Percentiles rank a stretch among this genome's conserved stretches.
These are phyloP conservation scores for Aspergillus phoenicis DNA, from an alignment of 2,329 filamentous ascomycete genomes.

Conservation along the genomic window DNA sequence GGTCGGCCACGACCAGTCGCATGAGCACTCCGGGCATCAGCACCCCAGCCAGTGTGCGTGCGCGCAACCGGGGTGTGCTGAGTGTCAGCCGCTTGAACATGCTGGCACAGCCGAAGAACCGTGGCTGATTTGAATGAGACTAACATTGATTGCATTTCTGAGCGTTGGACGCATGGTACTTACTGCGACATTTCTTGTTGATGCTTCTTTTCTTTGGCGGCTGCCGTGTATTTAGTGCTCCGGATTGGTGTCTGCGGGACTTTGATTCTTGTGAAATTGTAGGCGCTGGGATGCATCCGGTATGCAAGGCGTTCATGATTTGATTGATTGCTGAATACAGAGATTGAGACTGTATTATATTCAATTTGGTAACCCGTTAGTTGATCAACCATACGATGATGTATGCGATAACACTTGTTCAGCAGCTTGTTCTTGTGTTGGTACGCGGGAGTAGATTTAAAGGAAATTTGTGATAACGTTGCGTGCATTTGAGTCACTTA, in stretches of 20 bases:
- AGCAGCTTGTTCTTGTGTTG: no score
- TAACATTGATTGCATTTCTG: slow-evolving; percentile 14
- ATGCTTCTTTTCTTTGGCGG: slow-evolving; percentile 5
- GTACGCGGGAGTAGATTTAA: no score
- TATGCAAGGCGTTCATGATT: not conserved
- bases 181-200: slow-evolving; percentile 5
- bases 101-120: slow-evolving; percentile 50
- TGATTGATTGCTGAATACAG: not conserved
- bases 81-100: slow-evolving; percentile 52
- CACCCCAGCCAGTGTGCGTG: slow-evolving; percentile 34
- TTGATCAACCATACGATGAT: not conserved
- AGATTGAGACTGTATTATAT: not conserved
- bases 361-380: not conserved
- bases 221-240: not conserved
- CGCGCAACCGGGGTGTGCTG: slow-evolving; percentile 37
- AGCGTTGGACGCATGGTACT: slow-evolving; percentile 11
- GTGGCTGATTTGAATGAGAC: slow-evolving; percentile 23
- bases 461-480: no score
- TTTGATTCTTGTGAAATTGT: not conserved
- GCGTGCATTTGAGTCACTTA: no score
- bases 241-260: not conserved
- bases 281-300: not conserved
- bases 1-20: slow-evolving; percentile 23
- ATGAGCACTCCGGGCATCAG: slow-evolving; percentile 28
- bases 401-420: not conserved